Evolutionary conservation across 768 basidiomycete genomes (phyloP), one percentile per base, ranked within the genome.

Genomic region (Clitopilus hobsonii): DNA sequence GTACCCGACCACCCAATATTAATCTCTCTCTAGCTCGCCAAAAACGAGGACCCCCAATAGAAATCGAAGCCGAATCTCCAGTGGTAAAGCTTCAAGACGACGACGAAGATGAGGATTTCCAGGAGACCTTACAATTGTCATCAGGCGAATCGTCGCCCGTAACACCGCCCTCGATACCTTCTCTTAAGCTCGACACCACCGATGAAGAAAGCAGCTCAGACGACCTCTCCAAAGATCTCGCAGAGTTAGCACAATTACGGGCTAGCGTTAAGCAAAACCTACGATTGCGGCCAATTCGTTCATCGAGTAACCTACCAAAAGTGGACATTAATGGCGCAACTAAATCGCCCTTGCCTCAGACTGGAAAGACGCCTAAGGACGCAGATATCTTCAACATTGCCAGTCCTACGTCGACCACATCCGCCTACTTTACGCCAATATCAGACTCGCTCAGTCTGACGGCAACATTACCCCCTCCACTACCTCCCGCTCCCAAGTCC

Each of bases 201-300:
- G 72, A 69, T 27, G 71, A 72, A 24, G 72, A 74, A n/a, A 45
- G 41, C 16, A 45, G 41, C 41, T 66, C 68, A 29, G 88, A 85
- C 60, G 88, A 90, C 58, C 72, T 92, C 53, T 77, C 81, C 14
- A 81, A 82, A 58, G 88, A 87, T 56, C 75, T 92, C 32, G 83
- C 78, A 11, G 79, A 78, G 53, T 81, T 93, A 32, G 85, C 88
- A 55, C 71, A 80, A 60, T 77, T 93, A 6, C 81, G 91, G 28
- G 77, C 80, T 60, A 88, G 74, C 61, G 87, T 93, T 2, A 82
- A 86, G 69, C 78, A 83, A 69, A 93, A 93, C 61, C 79, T 93
- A 30, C 84, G 83, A 55, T 76, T 93, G 29, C 80, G 91, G 20
- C 91, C 91, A 25, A 86, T 93, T 54, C 81, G 83, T 50, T 85